A percentile compares a stretch with the other conserved stretches of the same genome.
phyloP scores from a whole-genome alignment of 2,329 filamentous ascomycete genomes.

The Calonectria honghensis region DNA sequence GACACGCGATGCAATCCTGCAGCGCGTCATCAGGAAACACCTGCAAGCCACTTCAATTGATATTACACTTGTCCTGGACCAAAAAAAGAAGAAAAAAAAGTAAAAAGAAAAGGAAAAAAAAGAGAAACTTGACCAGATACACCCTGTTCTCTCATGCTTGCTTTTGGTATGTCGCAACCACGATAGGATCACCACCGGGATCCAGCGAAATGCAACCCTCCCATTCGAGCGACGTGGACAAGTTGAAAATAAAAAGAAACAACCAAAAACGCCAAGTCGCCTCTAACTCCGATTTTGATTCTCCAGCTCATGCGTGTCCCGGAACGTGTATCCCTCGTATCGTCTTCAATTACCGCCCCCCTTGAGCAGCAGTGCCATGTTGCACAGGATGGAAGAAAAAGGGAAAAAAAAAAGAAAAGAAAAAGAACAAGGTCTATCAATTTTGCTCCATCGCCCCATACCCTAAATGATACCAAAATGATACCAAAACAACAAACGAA shows the following conservation, averaged over 20 bases:
- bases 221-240: neutral
- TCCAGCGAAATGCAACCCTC: conserved; percentile 29
- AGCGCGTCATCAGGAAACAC: conserved; percentile 33
- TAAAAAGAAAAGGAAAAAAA: neutral
- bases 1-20: conserved; percentile 38
- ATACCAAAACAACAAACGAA: neutral
- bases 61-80: conserved; percentile 19
- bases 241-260: conserved; percentile 28
- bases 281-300: conserved; percentile 51
- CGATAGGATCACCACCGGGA: conserved; percentile 24
- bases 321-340: conserved; percentile 16
- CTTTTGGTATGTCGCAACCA: conserved; percentile 26
- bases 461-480: neutral
- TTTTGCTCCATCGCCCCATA: conserved; percentile 6
- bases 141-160: conserved; percentile 6
- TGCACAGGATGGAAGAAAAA: conserved; percentile 2
- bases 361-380: conserved; percentile 13
- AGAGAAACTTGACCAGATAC: neutral
- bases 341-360: conserved; percentile 7
- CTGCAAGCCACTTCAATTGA: conserved; percentile 37
- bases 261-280: conserved; percentile 46
- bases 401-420: neutral
- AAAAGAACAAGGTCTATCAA: conserved; percentile 34
- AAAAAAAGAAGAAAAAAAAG: neutral
- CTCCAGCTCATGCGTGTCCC: conserved; percentile 30